Base-by-base conservation (phyloP, 192 early-diverging fungal genomes). In the Rhizophagus clarus region DNA sequence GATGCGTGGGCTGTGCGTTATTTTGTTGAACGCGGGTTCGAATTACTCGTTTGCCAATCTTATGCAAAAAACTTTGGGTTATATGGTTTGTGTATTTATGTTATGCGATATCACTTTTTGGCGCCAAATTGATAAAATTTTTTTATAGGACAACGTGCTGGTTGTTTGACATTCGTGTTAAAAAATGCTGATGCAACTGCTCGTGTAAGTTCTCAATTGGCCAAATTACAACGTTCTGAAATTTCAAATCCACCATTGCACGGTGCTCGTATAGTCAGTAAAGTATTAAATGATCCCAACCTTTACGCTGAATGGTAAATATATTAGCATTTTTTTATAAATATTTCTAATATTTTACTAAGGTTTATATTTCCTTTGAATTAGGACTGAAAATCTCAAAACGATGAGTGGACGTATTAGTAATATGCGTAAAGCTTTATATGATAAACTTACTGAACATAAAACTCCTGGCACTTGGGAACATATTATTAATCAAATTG, bases 41-140 rank as follows among this genome's bases (percentile, higher is more conserved):
- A 99, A 83, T 79, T 97, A 79, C 90, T 98, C 70, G 88, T 97
- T 10, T 91, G 93, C 42, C 95, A 99, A 87, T 96, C 95, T 24
- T 99, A 94, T 87, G 92, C 96, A 85, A 99, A 99, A 89, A 99
- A 99, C 91, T 94, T 99, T 91, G 98, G 98, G 20, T 88, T 99
- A 49, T 99, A 99, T 85, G 90, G 91, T 90, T 86, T 81, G 83
- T 77, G 24, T 45, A 45, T 47, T 66, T 76, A 42, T 31, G 42
- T 51, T 61, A 74, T 34, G n/a, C 15, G 61, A 64, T 31, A 20
- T 45, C 24, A n/a, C n/a, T 49, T 14, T 28, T 80, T 76, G 49
- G 4, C 17, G 14, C 12, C 24, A 6, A 67, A 45, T 66, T 40
- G 9, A 67, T 47, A 42, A 66, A 45, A 34, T 32, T 76, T 72